Percentiles rank a stretch among this genome's conserved stretches.
These are phyloP conservation scores for Pestalotiopsis sp. DNA, from an alignment of 2,329 filamentous ascomycete genomes.

Conservation along the genomic window DNA sequence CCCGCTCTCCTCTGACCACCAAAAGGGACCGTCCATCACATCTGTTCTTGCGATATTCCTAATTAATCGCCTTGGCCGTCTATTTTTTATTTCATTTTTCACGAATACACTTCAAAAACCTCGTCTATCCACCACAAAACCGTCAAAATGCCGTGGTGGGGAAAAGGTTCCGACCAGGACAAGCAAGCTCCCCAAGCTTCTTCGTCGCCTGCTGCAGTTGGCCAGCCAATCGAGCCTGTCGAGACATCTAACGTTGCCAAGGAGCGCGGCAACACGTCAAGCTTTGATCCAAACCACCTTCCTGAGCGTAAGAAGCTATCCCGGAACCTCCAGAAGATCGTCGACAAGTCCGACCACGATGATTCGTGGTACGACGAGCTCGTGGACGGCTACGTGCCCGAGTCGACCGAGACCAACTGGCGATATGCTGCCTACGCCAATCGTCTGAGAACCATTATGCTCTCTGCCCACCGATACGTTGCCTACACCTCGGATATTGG, in stretches of 20 bases:
- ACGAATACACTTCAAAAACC: neutral
- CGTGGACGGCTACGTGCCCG: slow-evolving; percentile 73
- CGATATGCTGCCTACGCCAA: slow-evolving; percentile 93
- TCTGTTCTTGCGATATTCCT: neutral
- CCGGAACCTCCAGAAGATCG: slow-evolving; percentile 55
- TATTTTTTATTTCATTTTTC: neutral
- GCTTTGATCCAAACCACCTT: slow-evolving; percentile 49
- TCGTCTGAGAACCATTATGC: slow-evolving; percentile 81
- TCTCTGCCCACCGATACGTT: slow-evolving; percentile 92
- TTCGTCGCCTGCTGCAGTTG: slow-evolving; percentile 18
- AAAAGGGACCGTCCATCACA: neutral
- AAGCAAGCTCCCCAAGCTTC: slow-evolving; percentile 21
- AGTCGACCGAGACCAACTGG: slow-evolving; percentile 82
- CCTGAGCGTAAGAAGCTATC: slow-evolving; percentile 55
- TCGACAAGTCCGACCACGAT: slow-evolving; percentile 62
- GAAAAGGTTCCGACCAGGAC: slow-evolving; percentile 31
- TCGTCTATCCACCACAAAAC: neutral
- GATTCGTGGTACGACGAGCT: slow-evolving; percentile 78
- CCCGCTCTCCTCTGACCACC: neutral
- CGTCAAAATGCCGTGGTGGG: slow-evolving; percentile 30
- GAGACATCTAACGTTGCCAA: slow-evolving; percentile 20
- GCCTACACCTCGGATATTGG: slow-evolving; percentile 97
- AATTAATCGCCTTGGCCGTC: neutral
- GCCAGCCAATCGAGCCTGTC: neutral
- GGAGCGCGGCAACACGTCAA: slow-evolving; percentile 25